Base-by-base conservation (phyloP, 129 eudicot species). In the Scalesia atractyloides region DNA sequence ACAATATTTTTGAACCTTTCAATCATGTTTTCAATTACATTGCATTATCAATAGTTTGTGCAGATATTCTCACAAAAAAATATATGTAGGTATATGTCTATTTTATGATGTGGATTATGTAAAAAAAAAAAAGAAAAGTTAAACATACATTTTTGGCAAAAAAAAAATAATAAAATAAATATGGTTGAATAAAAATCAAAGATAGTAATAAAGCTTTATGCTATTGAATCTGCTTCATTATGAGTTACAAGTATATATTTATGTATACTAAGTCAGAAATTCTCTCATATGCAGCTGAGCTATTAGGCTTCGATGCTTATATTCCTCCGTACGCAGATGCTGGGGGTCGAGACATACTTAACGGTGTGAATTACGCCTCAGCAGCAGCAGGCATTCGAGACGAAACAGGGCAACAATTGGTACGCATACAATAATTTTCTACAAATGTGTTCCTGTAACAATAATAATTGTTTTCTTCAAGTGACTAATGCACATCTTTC, bases 321-420 rank as follows among this genome's bases (percentile, higher is more conserved):
- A 90, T 90, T 62, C 91, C 86, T 0, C 84, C 97, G 0, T 90
- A 83, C 41, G 66, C 97, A 26, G 73, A 52, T 37, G 91, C 77
- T 7, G 79, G 94, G 19, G 91, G 91, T 33, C 74, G 74, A 50
- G 69, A 69, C 34, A 70, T 87, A 59, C 90, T 91, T 19, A 53
- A 67, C 68, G 95, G 97, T 64, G 89, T 91, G 7, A 91, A 91
- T 73, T 91, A 85, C 61, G 97, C 95, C 13, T 91, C 97, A 26
- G 97, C 95, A 59, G 95, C 97, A 4, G 95, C 97, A 47, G 96
- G 96, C 74, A 87, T 90, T 24, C 59, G 94, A 79, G 78, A 75
- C 2, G 96, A 90, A 87, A 90, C 96, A 0, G 96, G 96, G 58
- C 91, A 74, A 56, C 96, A 90, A 67, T 73, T 90, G 87, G 95